Percentiles rank a stretch among this genome's conserved stretches.
Evolutionary conservation across 257 asterid species (phyloP).

Genomic region (Haberlea rhodopensis): DNA sequence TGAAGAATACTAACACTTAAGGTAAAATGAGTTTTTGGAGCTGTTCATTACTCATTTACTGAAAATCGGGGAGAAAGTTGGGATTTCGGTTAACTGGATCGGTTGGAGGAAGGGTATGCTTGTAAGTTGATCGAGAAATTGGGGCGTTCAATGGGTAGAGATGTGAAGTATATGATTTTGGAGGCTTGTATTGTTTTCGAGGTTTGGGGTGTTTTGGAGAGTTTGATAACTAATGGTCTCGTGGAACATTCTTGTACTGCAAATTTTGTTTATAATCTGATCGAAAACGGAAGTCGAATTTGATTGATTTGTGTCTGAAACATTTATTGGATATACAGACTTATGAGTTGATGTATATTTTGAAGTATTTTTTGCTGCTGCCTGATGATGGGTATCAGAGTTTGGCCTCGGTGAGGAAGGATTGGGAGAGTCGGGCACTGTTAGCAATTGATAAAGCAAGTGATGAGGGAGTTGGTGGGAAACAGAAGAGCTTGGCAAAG

Average conservation of each 20-base stretch:
- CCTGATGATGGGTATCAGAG: conserved; percentile 48
- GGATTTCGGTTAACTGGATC: conserved; percentile 30
- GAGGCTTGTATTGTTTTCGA: conserved; percentile 64
- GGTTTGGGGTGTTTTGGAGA: conserved; percentile 60
- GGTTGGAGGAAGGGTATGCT: conserved; percentile 36
- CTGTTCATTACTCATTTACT: conserved; percentile 45
- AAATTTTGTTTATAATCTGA: conserved; percentile 45
- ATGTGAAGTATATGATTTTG: conserved; percentile 52
- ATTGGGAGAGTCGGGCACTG: conserved; percentile 80
- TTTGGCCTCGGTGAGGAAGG: conserved; percentile 54
- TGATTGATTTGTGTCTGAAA: conserved; percentile 61
- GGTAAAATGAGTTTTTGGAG: conserved; percentile 44
- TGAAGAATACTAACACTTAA: conserved; percentile 46
- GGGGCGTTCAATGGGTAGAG: conserved; percentile 55
- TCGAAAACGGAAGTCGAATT: conserved; percentile 54
- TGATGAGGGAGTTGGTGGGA: conserved; percentile 34
- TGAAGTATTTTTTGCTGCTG: conserved; percentile 60
- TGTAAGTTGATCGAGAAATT: conserved; percentile 46
- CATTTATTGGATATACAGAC: conserved; percentile 59
- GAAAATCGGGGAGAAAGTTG: conserved; percentile 37
- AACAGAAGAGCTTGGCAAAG: conserved; percentile 42
- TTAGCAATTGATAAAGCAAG: conserved; percentile 58
- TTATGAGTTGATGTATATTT: conserved; percentile 61
- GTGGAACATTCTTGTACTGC: conserved; percentile 46
- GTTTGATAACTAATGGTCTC: conserved; percentile 51